Evolutionary conservation across 805 yeast species (phyloP).

Genomic region (Saccharomyces mikatae): DNA sequence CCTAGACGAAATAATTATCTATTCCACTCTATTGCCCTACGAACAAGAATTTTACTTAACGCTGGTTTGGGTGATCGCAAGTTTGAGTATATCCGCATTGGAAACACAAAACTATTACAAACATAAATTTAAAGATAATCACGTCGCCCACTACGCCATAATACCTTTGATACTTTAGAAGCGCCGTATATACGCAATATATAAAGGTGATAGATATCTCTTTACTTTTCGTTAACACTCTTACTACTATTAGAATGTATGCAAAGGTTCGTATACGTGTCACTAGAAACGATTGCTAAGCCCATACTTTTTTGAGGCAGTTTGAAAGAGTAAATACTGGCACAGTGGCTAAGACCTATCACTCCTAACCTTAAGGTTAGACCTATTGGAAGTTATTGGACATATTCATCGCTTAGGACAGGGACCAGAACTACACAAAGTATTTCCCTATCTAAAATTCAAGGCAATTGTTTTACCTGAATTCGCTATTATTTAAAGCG

Average conservation of each 20-base stretch:
- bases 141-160: constrained; percentile 14
- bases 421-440: background rate
- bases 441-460: background rate
- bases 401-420: background rate
- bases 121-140: constrained; percentile 13
- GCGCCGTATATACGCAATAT: background rate
- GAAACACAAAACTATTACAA: constrained; percentile 45
- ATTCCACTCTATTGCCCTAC: constrained; percentile 29
- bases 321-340: background rate
- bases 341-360: background rate
- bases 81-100: constrained; percentile 47
- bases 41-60: constrained; percentile 17
- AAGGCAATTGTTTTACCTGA: background rate
- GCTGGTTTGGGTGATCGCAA: constrained; percentile 32
- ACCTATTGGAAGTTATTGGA: background rate
- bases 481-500: background rate
- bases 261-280: background rate
- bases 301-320: background rate
- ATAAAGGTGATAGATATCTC: background rate
- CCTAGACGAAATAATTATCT: constrained; percentile 54
- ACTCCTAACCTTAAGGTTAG: background rate
- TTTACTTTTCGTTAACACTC: background rate
- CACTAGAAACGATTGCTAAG: background rate
- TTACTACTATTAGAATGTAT: background rate
- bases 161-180: constrained; percentile 12